phyloP scores from a whole-genome alignment of 495 filamentous ascomycete genomes.

The Aspergillus cavernicola region DNA sequence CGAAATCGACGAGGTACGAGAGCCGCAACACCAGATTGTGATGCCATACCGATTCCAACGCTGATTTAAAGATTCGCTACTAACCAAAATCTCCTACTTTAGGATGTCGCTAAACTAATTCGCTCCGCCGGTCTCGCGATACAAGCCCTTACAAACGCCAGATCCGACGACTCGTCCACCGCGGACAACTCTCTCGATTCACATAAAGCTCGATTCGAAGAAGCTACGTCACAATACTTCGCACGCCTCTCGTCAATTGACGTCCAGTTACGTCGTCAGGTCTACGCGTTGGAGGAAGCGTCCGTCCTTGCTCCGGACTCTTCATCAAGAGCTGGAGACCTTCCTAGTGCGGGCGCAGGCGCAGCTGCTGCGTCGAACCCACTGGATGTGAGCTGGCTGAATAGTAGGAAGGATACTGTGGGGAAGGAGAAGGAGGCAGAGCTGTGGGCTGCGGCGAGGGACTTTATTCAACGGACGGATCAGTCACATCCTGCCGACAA shows the following conservation, averaged over 20 bases:
- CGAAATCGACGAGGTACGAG: slow-evolving; percentile 65
- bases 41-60: neutral
- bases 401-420: slow-evolving; percentile 72
- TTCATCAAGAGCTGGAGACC: slow-evolving; percentile 23
- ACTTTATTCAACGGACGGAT: slow-evolving; percentile 41
- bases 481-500: slow-evolving; percentile 6
- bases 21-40: neutral
- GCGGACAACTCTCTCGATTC: slow-evolving; percentile 42
- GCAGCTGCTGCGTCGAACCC: slow-evolving; percentile 27
- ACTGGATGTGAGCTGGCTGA: slow-evolving; percentile 80
- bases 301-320: slow-evolving; percentile 56
- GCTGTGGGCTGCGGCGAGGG: slow-evolving; percentile 61
- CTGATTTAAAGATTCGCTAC: neutral
- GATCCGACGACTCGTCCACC: slow-evolving; percentile 29
- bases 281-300: slow-evolving; percentile 74
- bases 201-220: slow-evolving; percentile 57
- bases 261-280: slow-evolving; percentile 69
- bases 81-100: neutral
- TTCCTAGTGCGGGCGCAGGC: slow-evolving; percentile 19
- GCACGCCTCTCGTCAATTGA: slow-evolving; percentile 64
- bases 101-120: slow-evolving; percentile 61
- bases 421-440: slow-evolving; percentile 76
- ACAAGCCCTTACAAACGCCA: slow-evolving; percentile 58
- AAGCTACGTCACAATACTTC: slow-evolving; percentile 63
- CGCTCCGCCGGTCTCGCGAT: slow-evolving; percentile 65